These are phyloP conservation scores for Elymus sibiricus DNA, from an alignment of 176 grass and related monocot species.

Conservation along the genomic window DNA sequence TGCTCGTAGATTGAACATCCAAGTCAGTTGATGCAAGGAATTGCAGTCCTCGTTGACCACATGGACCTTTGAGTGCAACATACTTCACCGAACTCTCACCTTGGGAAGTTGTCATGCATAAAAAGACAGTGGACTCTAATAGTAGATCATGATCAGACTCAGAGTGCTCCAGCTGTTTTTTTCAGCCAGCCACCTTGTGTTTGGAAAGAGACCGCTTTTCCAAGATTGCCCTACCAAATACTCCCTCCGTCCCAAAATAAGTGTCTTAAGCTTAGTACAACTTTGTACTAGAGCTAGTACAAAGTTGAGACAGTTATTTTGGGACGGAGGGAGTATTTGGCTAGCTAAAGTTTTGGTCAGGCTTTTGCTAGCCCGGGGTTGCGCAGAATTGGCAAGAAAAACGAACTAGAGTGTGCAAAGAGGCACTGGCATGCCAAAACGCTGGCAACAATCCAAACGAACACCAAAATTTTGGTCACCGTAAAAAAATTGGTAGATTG, in stretches of 20 bases:
- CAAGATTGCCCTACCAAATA: background rate
- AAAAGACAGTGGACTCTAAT: background rate
- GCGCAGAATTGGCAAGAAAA: background rate
- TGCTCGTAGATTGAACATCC: background rate
- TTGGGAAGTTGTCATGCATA: background rate
- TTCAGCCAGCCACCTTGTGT: background rate
- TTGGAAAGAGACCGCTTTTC: no score
- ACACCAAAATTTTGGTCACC: background rate
- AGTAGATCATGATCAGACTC: background rate
- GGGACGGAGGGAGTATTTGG: no score
- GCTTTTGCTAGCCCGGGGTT: background rate
- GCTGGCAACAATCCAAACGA: background rate
- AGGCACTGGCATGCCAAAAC: background rate
- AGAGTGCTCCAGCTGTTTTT: background rate
- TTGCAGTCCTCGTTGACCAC: background rate
- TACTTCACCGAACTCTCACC: background rate
- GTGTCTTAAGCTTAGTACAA: no score
- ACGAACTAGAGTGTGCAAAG: background rate
- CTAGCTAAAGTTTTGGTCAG: background rate
- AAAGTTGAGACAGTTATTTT: no score
- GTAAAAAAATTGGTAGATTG: background rate
- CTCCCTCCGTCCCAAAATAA: no score
- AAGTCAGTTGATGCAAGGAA: background rate
- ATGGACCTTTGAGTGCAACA: background rate
- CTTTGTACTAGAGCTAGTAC: no score